These are phyloP conservation scores for Tricholoma flavovirens DNA, from an alignment of 768 basidiomycete genomes.

Conservation along the genomic window DNA sequence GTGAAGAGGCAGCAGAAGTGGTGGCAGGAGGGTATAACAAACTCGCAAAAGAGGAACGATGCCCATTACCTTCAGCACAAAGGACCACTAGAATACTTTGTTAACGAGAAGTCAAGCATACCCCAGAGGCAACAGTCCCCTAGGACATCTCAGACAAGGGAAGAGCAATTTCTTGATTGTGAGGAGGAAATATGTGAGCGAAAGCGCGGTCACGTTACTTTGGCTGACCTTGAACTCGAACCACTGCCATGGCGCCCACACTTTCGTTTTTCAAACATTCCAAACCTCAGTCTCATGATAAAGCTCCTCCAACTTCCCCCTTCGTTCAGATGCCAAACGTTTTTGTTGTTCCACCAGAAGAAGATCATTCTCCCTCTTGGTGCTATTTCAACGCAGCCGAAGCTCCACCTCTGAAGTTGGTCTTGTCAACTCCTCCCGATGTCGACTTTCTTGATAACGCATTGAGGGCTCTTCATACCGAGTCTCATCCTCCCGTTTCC, in stretches of 20 bases:
- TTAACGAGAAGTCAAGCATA: slow-evolving; percentile 27
- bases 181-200: slow-evolving; percentile 64
- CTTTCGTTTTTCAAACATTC: slow-evolving; percentile 7
- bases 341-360: slow-evolving; percentile 53
- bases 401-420: slow-evolving; percentile 13
- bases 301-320: slow-evolving; percentile 5
- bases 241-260: slow-evolving; percentile 10
- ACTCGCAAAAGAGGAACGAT: slow-evolving; percentile 58
- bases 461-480: slow-evolving; percentile 14
- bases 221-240: background rate
- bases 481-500: slow-evolving; percentile 18
- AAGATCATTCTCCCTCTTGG: slow-evolving; percentile 49
- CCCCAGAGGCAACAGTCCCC: slow-evolving; percentile 63
- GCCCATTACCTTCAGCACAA: slow-evolving; percentile 81
- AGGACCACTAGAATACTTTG: slow-evolving; percentile 52
- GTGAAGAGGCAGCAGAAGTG: slow-evolving; percentile 10
- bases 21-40: slow-evolving; percentile 43
- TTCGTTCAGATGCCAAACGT: slow-evolving; percentile 39
- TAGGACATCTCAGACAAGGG: slow-evolving; percentile 55
- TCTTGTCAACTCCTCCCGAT: slow-evolving; percentile 20
- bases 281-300: background rate
- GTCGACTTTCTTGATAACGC: slow-evolving; percentile 29
- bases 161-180: slow-evolving; percentile 69
- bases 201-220: slow-evolving; percentile 15
- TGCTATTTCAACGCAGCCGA: slow-evolving; percentile 51